Evolutionary conservation across 2,329 filamentous ascomycete species (phyloP).

Genomic region (Herpotrichia juniperi): DNA sequence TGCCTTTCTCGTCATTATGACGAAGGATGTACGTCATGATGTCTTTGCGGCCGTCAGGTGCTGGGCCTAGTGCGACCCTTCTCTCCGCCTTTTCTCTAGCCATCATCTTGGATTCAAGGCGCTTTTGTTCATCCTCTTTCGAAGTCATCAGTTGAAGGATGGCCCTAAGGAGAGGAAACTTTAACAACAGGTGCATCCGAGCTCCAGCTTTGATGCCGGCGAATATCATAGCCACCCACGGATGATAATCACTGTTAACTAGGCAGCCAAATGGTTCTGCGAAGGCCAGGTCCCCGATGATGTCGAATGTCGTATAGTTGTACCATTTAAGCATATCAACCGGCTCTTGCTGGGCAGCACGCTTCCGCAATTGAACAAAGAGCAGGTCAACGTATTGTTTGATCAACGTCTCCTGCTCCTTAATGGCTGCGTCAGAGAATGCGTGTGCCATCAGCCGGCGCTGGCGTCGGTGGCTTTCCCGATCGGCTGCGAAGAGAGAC

Average conservation of each 20-base stretch:
- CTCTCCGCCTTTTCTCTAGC: slow-evolving; percentile 21
- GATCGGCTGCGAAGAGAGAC: no score
- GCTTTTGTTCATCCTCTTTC: slow-evolving; percentile 3
- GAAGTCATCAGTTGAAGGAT: slow-evolving; percentile 6
- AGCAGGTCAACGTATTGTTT: slow-evolving; percentile 41
- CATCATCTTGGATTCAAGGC: slow-evolving; percentile 18
- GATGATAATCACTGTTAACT: slow-evolving; percentile 17
- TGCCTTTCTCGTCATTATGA: slow-evolving; percentile 37
- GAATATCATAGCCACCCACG: slow-evolving; percentile 38
- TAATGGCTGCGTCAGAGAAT: slow-evolving; percentile 50
- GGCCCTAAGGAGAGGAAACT: not conserved
- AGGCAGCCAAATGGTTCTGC: slow-evolving; percentile 49
- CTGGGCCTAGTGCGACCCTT: slow-evolving; percentile 32
- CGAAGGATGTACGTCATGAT: slow-evolving; percentile 24
- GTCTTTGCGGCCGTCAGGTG: slow-evolving; percentile 26
- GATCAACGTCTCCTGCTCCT: slow-evolving; percentile 45
- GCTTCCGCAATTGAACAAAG: slow-evolving; percentile 22
- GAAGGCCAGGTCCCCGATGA: slow-evolving; percentile 56
- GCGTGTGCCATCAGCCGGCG: slow-evolving; percentile 45
- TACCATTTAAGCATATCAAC: slow-evolving; percentile 15
- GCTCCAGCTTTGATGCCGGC: slow-evolving; percentile 20
- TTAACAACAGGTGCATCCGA: slow-evolving; percentile 24
- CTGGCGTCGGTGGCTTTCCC: no score
- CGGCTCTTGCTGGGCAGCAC: not conserved
- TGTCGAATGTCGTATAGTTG: slow-evolving; percentile 24